Percentiles rank a stretch among this genome's conserved stretches.
Conservation (phyloP, 768 basidiomycete genomes). For the Mycena galopus region DNA sequence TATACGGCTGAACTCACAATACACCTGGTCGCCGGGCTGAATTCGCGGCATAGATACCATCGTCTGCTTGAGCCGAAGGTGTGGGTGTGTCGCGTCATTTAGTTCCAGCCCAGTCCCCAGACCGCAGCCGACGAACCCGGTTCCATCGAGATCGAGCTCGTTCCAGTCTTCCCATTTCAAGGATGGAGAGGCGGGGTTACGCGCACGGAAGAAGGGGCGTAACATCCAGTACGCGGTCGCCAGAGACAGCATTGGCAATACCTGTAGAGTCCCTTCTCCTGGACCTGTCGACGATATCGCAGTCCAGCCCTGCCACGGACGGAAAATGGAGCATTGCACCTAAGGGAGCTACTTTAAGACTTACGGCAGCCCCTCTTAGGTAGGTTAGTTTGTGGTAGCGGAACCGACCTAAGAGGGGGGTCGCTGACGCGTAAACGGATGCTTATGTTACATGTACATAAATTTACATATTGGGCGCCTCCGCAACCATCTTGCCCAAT, state of each 20-base stretch:
- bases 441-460: too few species aligned
- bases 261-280: slow-evolving; percentile 71
- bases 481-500: too few species aligned
- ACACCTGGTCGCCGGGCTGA: slow-evolving; percentile 74
- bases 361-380: too few species aligned
- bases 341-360: too few species aligned
- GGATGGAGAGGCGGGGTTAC: slow-evolving; percentile 37
- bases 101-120: slow-evolving; percentile 70
- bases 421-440: too few species aligned
- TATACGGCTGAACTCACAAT: slow-evolving; percentile 55
- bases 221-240: slow-evolving; percentile 72
- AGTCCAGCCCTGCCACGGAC: slow-evolving; percentile 73
- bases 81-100: slow-evolving; percentile 69
- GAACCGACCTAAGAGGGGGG: too few species aligned
- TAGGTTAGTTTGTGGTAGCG: too few species aligned
- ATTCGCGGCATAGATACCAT: slow-evolving; percentile 73
- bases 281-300: slow-evolving; percentile 66
- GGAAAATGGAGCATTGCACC: slow-evolving; percentile 66
- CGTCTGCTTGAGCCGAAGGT: slow-evolving; percentile 64
- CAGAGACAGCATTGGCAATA: slow-evolving; percentile 68
- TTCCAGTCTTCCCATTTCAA: slow-evolving; percentile 68
- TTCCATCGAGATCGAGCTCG: slow-evolving; percentile 61
- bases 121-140: slow-evolving; percentile 67
- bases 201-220: slow-evolving; percentile 75
- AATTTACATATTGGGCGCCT: too few species aligned